Evolutionary conservation across 805 yeast species (phyloP).

Genomic region (Metschnikowia aberdeeniae): DNA sequence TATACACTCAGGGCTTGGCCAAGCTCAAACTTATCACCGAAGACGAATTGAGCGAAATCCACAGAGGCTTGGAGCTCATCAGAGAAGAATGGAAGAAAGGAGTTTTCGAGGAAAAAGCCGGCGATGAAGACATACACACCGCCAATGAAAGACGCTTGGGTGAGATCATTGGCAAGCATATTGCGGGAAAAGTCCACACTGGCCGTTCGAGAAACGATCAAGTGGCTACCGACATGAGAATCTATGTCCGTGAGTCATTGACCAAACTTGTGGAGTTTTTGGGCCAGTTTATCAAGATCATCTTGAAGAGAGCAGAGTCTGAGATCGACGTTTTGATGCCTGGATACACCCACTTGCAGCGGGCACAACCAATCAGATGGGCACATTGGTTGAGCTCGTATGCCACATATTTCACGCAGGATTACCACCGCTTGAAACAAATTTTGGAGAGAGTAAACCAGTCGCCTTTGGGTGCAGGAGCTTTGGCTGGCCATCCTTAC

Average conservation of each 20-base stretch:
- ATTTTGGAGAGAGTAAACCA: conserved; percentile 77
- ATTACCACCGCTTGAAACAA: conserved; percentile 78
- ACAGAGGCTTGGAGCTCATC: conserved; percentile 71
- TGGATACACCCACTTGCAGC: conserved; percentile 96
- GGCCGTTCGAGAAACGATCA: conserved; percentile 98
- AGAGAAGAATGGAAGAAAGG: conserved; percentile 76
- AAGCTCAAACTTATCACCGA: conserved; percentile 71
- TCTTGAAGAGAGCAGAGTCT: conserved; percentile 68
- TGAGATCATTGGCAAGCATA: conserved; percentile 87
- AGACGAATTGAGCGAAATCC: conserved; percentile 76
- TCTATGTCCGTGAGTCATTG: conserved; percentile 80
- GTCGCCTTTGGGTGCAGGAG: conserved; percentile 95
- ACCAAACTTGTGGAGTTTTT: conserved; percentile 54
- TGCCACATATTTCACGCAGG: conserved; percentile 92
- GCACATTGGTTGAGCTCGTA: conserved; percentile 94
- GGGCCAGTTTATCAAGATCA: conserved; percentile 59
- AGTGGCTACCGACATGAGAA: conserved; percentile 98
- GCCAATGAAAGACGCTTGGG: conserved; percentile 98
- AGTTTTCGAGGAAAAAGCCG: conserved; percentile 68
- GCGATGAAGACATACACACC: conserved; percentile 98
- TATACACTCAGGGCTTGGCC: conserved; percentile 81
- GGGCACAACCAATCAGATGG: conserved; percentile 99
- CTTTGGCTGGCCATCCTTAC: conserved; percentile 98
- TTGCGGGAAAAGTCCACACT: conserved; percentile 98
- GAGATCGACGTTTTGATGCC: conserved; percentile 97